phyloP scores from a whole-genome alignment of 2,329 filamentous ascomycete species.

The Leptographium procerum region DNA sequence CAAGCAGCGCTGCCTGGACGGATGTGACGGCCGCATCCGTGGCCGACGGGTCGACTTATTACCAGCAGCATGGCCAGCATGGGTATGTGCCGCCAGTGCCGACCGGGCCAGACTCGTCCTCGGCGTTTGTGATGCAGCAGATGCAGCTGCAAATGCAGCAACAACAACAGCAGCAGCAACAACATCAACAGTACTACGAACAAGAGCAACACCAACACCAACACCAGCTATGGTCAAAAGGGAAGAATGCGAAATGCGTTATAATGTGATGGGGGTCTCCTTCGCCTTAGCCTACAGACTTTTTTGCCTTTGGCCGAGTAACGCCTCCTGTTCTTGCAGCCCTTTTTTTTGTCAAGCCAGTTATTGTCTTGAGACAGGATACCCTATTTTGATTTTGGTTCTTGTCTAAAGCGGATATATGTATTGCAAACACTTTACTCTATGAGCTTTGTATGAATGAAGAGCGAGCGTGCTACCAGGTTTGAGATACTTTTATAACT shows the following conservation, averaged over 20 bases:
- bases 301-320: neutral
- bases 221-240: neutral
- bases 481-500: no score
- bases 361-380: no score
- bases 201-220: neutral
- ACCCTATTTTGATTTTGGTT: no score
- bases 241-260: slow-evolving; percentile 8
- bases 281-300: no score
- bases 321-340: no score
- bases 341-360: no score
- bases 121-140: slow-evolving; percentile 12
- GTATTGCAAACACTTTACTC: no score
- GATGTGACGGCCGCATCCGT: slow-evolving; percentile 19
- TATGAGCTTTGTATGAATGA: no score
- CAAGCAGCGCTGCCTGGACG: slow-evolving; percentile 30
- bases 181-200: neutral
- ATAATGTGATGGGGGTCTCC: slow-evolving; percentile 12
- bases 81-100: neutral
- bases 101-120: slow-evolving; percentile 6
- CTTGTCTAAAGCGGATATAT: no score
- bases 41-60: neutral
- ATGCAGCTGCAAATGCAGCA: slow-evolving; percentile 7
- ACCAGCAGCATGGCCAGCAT: no score
- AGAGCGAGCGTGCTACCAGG: no score
- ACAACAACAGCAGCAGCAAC: neutral